Evolutionary conservation across 2,329 filamentous ascomycete species (phyloP).

Genomic region (Hypoxylon sp.): DNA sequence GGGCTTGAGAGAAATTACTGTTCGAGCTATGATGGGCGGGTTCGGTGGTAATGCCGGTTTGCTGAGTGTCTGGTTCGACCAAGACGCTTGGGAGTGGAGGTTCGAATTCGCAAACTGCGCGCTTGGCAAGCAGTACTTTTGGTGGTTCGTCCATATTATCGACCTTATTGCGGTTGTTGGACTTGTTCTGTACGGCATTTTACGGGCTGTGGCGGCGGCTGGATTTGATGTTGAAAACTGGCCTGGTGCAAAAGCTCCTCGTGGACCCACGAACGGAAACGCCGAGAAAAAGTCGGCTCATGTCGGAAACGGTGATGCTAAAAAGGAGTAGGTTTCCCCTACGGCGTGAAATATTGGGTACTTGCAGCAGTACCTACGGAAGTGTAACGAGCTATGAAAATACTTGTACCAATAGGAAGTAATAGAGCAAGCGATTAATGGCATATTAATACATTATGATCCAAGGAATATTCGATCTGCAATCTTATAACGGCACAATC

Average conservation of each 20-base stretch:
- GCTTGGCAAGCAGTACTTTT: conserved; percentile 86
- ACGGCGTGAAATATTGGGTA: conserved; percentile 17
- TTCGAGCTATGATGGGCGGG: conserved; percentile 98
- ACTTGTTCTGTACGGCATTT: conserved; percentile 41
- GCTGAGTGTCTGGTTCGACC: conserved; percentile 89
- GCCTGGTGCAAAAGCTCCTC: conserved; percentile 18
- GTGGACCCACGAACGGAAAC: not conserved
- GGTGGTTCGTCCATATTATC: conserved; percentile 88
- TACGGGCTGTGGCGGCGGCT: conserved; percentile 30
- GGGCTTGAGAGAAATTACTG: conserved; percentile 86
- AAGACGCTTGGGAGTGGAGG: conserved; percentile 75
- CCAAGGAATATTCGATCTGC: not conserved
- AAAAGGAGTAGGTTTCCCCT: conserved; percentile 28
- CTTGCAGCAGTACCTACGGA: conserved; percentile 2
- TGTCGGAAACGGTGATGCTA: conserved; percentile 29
- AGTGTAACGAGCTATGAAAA: conserved; percentile 30
- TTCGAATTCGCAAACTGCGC: conserved; percentile 82
- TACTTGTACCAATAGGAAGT: conserved; percentile 26
- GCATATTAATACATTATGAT: conserved; percentile 13
- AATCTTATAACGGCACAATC: no score
- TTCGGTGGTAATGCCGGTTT: conserved; percentile 93
- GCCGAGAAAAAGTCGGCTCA: conserved; percentile 4
- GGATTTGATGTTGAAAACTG: conserved; percentile 37
- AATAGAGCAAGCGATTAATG: conserved; percentile 19
- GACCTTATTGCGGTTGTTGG: conserved; percentile 61